A percentile compares a stretch with the other conserved stretches of the same genome.
Evolutionary conservation across 1,139 yeast species (phyloP).

Genomic region (Blastobotrys malaysiensis): DNA sequence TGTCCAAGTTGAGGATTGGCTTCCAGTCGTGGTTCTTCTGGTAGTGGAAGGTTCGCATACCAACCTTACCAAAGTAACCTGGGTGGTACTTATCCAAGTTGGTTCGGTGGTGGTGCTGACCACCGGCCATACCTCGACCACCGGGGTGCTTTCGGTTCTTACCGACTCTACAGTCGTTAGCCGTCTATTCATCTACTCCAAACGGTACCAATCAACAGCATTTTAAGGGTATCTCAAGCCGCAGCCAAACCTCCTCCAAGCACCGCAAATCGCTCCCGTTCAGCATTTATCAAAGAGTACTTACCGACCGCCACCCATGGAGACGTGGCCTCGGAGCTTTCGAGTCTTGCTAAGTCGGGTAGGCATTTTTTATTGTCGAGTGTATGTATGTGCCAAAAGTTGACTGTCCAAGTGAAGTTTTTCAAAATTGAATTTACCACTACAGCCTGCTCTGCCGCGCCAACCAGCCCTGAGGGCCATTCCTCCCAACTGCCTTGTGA

Average conservation of each 20-base stretch:
- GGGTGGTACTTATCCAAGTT: constrained; percentile 99
- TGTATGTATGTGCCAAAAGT: constrained; percentile 3
- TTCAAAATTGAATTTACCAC: not conserved
- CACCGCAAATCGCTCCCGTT: too few relatives aligned
- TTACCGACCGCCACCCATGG: constrained; percentile 92
- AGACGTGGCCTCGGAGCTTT: constrained; percentile 99
- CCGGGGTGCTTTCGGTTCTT: constrained; percentile 99
- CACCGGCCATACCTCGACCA: constrained; percentile 99
- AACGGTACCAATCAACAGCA: too few relatives aligned
- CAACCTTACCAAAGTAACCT: constrained; percentile 99
- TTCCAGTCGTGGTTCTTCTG: constrained; percentile 96
- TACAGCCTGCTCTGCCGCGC: not conserved
- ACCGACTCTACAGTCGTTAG: not conserved
- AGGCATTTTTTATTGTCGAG: constrained; percentile 56
- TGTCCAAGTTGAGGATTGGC: constrained; percentile 97
- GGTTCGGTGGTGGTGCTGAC: constrained; percentile 99
- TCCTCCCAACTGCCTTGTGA: not conserved
- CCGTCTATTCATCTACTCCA: too few relatives aligned
- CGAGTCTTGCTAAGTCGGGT: constrained; percentile 99
- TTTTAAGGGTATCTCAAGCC: too few relatives aligned
- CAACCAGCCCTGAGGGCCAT: not conserved
- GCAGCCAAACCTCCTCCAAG: too few relatives aligned
- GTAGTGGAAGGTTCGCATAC: constrained; percentile 99
- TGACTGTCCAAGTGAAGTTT: not conserved
- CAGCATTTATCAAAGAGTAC: not conserved